These are phyloP conservation scores for Fusarium euwallaceae DNA, from an alignment of 2,329 filamentous ascomycete species.

Conservation along the genomic window DNA sequence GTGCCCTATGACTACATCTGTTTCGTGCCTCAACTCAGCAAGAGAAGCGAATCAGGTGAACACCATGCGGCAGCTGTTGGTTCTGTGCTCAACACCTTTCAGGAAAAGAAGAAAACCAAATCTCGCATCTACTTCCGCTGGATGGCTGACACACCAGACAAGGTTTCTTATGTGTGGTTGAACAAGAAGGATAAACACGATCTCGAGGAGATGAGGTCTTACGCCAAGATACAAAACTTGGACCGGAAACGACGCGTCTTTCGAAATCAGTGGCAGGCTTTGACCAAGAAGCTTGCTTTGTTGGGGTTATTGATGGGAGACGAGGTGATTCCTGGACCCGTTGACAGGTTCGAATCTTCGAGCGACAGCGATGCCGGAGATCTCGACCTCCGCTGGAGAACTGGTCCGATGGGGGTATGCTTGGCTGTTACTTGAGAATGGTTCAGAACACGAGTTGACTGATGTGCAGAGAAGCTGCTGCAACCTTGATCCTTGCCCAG, in stretches of 20 bases:
- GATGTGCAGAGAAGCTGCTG: slow-evolving; percentile 19
- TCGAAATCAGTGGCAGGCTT: slow-evolving; percentile 21
- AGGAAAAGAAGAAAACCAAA: slow-evolving; percentile 20
- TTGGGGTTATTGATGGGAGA: slow-evolving; percentile 31
- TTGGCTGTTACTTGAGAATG: neutral
- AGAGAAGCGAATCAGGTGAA: slow-evolving; percentile 6
- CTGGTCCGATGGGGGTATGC: slow-evolving; percentile 10
- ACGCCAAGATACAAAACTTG: slow-evolving; percentile 5
- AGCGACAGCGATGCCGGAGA: slow-evolving; percentile 24
- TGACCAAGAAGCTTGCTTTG: slow-evolving; percentile 22
- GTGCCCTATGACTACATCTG: slow-evolving; percentile 31
- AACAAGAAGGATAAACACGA: slow-evolving; percentile 22
- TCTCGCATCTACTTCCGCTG: slow-evolving; percentile 29
- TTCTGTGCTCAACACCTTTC: slow-evolving; percentile 14
- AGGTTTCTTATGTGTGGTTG: slow-evolving; percentile 27
- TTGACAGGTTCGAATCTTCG: slow-evolving; percentile 14
- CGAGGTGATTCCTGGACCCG: slow-evolving; percentile 9
- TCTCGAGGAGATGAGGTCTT: slow-evolving; percentile 13
- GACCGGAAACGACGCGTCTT: slow-evolving; percentile 11
- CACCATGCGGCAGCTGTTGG: slow-evolving; percentile 16
- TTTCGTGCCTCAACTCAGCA: slow-evolving; percentile 30
- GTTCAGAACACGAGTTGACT: neutral
- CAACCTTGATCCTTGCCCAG: slow-evolving; percentile 31
- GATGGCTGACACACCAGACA: slow-evolving; percentile 14
- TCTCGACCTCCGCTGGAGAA: slow-evolving; percentile 23